Conservation (phyloP, 129 eudicot species). For the Pseudognaphalium luteoalbum region DNA sequence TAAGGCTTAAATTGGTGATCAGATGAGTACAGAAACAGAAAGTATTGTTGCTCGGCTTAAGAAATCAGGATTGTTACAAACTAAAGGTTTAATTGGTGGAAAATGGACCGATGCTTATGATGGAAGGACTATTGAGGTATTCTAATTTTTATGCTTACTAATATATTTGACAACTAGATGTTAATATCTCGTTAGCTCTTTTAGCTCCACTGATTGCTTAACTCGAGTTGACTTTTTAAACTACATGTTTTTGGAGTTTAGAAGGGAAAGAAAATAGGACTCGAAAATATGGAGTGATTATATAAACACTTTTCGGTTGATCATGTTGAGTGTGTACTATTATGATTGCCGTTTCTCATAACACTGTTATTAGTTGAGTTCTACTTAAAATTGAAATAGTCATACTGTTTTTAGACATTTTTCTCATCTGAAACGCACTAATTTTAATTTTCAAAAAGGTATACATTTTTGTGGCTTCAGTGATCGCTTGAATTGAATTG, state of each 20-base stretch:
- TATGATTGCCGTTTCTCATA: no score
- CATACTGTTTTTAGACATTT: background rate
- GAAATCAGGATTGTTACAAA: conserved; percentile 59
- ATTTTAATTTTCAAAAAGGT: background rate
- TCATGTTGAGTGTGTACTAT: background rate
- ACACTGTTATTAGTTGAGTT: background rate
- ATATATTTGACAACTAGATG: no score
- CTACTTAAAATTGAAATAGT: background rate
- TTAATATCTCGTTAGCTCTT: background rate
- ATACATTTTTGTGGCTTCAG: background rate
- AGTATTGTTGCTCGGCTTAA: conserved; percentile 58
- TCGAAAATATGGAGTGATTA: background rate
- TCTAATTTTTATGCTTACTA: background rate
- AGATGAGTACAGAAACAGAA: conserved; percentile 65
- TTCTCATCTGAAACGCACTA: background rate
- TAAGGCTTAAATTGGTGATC: background rate
- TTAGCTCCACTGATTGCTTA: background rate
- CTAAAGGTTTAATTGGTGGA: conserved; percentile 80
- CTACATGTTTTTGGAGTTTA: background rate
- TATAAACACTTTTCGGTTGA: background rate
- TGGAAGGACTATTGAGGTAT: conserved; percentile 74
- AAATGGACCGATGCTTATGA: conserved; percentile 88
- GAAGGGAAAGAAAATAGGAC: background rate
- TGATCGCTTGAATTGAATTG: background rate
- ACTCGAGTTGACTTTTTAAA: background rate